Percentiles rank a stretch among this genome's conserved stretches.
Evolutionary conservation across 2,329 filamentous ascomycete species (phyloP).

Genomic region (Aspergillus piperis): DNA sequence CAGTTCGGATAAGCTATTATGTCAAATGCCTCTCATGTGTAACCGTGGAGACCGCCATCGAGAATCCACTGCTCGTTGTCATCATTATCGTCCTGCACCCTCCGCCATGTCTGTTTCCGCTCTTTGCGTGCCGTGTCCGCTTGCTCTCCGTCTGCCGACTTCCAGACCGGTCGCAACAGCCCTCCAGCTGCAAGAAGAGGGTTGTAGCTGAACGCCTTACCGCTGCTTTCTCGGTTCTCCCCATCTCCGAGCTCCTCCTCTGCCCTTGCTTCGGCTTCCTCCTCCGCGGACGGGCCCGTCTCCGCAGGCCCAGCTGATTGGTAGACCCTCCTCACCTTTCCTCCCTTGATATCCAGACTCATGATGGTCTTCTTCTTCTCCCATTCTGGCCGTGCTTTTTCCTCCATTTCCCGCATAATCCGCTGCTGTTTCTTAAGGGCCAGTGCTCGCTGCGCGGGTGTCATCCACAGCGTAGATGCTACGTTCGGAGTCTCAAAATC

Average conservation of each 20-base stretch:
- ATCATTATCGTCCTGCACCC: constrained; percentile 50
- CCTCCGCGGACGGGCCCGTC: constrained; percentile 21
- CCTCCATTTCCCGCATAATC: constrained; percentile 79
- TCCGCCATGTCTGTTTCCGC: constrained; percentile 47
- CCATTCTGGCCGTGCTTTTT: constrained; percentile 80
- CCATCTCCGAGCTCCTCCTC: constrained; percentile 18
- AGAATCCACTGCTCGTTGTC: constrained; percentile 52
- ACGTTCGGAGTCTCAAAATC: constrained; percentile 66
- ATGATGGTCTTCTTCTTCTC: constrained; percentile 84
- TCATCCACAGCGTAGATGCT: constrained; percentile 77
- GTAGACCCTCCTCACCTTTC: constrained; percentile 67
- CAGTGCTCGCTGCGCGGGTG: constrained; percentile 75
- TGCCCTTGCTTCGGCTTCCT: constrained; percentile 31
- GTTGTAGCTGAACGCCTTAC: constrained; percentile 45
- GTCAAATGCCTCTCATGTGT: constrained; percentile 13
- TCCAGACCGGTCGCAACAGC: constrained; percentile 49
- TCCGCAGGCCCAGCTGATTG: constrained; percentile 37
- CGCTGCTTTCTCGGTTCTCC: constrained; percentile 20
- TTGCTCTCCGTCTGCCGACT: constrained; percentile 33
- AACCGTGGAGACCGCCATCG: constrained; percentile 46
- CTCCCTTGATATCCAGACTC: constrained; percentile 77
- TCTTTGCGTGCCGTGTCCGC: constrained; percentile 30
- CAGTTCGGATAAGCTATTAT: neutral
- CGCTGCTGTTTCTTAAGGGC: constrained; percentile 86
- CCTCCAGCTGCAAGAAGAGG: constrained; percentile 47